A percentile compares a stretch with the other conserved stretches of the same genome.
phyloP scores from a whole-genome alignment of 1,284 basidiomycete species.

The Ceratorhiza oryzae-sativae region DNA sequence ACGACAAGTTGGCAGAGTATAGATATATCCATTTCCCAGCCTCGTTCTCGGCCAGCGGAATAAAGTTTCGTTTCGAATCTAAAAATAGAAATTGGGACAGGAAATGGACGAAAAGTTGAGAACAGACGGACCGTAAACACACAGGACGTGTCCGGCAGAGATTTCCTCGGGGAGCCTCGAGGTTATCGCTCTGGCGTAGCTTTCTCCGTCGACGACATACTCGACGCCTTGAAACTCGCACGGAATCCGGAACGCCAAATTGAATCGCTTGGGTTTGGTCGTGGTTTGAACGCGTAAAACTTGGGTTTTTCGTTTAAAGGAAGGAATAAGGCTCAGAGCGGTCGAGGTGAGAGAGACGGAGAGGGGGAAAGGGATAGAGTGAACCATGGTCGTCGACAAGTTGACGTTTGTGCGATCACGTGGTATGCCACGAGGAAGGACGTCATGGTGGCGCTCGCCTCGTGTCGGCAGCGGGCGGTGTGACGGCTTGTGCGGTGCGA shows the following conservation, averaged over 20 bases:
- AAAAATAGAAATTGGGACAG: neutral
- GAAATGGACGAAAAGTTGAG: neutral
- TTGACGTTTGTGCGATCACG: neutral
- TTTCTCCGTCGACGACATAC: neutral
- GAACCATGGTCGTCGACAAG: neutral
- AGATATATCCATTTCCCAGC: neutral
- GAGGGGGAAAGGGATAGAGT: neutral
- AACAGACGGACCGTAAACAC: neutral
- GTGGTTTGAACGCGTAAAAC: neutral
- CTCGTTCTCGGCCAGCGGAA: neutral
- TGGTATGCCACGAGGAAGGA: neutral
- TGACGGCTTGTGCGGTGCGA: no score
- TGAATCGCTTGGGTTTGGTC: neutral
- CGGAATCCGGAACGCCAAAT: neutral
- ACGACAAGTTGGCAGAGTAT: neutral
- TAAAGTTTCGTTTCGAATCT: constrained; percentile 2
- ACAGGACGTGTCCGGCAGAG: neutral
- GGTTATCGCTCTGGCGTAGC: neutral
- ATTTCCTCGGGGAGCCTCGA: neutral
- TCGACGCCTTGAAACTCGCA: neutral
- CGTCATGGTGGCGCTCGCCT: neutral
- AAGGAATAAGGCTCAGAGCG: neutral
- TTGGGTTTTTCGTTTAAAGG: neutral
- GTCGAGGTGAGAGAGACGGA: neutral
- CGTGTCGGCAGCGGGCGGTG: neutral